These are phyloP conservation scores for Xerocomus nothofagi DNA, from an alignment of 1,284 basidiomycete genomes.

Conservation along the genomic window DNA sequence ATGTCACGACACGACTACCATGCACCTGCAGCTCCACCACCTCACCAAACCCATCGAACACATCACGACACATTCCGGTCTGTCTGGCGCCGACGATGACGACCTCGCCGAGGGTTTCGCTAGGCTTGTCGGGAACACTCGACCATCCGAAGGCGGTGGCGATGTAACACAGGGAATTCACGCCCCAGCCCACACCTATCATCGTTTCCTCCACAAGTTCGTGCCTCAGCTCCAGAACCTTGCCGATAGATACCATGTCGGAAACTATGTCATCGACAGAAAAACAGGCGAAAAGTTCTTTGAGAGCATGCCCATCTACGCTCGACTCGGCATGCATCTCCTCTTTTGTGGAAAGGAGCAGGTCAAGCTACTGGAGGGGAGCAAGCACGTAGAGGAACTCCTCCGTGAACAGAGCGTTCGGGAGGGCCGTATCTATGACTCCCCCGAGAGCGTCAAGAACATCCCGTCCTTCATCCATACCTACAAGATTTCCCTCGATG, in stretches of 20 bases:
- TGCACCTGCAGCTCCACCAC: slow-evolving; percentile 18
- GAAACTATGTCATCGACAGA: slow-evolving; percentile 68
- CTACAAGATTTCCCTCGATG: slow-evolving; percentile 62
- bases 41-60: slow-evolving; percentile 29
- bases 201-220: slow-evolving; percentile 43
- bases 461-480: slow-evolving; percentile 76
- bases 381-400: slow-evolving; percentile 53
- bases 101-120: slow-evolving; percentile 40
- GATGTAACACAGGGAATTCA: slow-evolving; percentile 48
- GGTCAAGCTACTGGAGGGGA: slow-evolving; percentile 52
- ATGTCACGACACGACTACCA: not conserved
- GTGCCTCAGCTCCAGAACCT: slow-evolving; percentile 57
- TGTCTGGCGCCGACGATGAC: slow-evolving; percentile 29
- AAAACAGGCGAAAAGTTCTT: slow-evolving; percentile 63
- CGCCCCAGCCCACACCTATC: slow-evolving; percentile 35
- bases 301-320: slow-evolving; percentile 82
- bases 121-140: slow-evolving; percentile 45
- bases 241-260: slow-evolving; percentile 53
- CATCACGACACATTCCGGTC: slow-evolving; percentile 15
- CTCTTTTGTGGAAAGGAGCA: slow-evolving; percentile 64
- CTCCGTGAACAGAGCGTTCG: slow-evolving; percentile 67
- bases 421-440: slow-evolving; percentile 60
- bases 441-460: slow-evolving; percentile 53
- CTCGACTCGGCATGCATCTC: slow-evolving; percentile 73
- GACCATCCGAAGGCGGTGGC: slow-evolving; percentile 21